Conservation (phyloP, 352 stramenopile species). For the Globisporangium perplexum region DNA sequence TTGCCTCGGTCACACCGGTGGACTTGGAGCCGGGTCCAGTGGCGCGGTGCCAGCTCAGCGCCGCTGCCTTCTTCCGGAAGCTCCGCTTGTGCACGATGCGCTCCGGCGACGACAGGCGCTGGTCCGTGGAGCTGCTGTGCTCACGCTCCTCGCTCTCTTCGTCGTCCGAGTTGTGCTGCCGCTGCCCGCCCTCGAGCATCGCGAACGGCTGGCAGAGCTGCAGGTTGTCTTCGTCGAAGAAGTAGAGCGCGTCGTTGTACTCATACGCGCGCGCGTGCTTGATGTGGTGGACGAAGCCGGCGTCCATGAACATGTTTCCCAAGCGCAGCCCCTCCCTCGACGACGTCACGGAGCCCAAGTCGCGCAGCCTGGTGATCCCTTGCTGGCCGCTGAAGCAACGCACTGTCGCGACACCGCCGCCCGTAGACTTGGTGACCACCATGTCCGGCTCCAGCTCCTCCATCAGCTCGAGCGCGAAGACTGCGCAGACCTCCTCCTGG, state of each 20-base stretch:
- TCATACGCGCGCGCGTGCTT: conserved; percentile 25
- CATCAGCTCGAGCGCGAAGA: conserved; percentile 21
- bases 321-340: conserved; percentile 26
- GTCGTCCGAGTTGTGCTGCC: conserved; percentile 3
- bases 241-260: conserved; percentile 19
- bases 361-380: conserved; percentile 14
- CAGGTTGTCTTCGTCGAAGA: conserved; percentile 26
- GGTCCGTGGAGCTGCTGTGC: neutral
- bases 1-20: neutral
- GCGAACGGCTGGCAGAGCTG: conserved; percentile 19
- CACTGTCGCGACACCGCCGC: conserved; percentile 5
- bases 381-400: conserved; percentile 19
- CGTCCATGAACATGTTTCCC: conserved; percentile 32
- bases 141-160: neutral
- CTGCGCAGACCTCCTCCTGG: conserved; percentile 18
- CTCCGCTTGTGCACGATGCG: neutral
- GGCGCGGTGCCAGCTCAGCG: neutral
- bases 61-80: neutral
- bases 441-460: conserved; percentile 11
- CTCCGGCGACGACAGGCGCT: neutral
- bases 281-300: conserved; percentile 25
- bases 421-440: conserved; percentile 1
- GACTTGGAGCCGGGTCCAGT: neutral
- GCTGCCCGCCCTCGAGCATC: conserved; percentile 15
- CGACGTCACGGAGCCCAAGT: conserved; percentile 7